Evolutionary conservation across 169 alveolate species (phyloP).

Genomic region (Amoebophrya sp.): DNA sequence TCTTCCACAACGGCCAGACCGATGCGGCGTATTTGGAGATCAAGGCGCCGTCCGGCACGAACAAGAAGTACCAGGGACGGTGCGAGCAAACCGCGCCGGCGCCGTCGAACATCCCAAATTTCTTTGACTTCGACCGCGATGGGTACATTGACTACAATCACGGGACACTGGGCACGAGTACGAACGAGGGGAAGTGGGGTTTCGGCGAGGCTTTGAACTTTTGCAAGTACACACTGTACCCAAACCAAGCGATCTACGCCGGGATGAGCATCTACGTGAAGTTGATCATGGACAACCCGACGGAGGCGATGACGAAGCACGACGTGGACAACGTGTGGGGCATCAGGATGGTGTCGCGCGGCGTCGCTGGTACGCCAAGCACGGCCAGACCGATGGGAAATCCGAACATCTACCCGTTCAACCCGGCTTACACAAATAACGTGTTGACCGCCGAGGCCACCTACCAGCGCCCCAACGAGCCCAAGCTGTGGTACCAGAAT

Average conservation of each 20-base stretch:
- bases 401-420: too few relatives aligned
- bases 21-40: not conserved
- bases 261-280: not conserved
- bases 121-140: not conserved
- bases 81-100: not conserved
- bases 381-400: too few relatives aligned
- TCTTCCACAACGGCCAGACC: not conserved
- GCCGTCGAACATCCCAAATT: not conserved
- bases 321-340: not conserved
- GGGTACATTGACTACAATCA: slow-evolving; percentile 10
- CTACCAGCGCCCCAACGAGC: not conserved
- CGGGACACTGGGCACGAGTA: not conserved
- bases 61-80: not conserved
- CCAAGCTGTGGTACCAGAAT: not conserved
- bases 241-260: not conserved
- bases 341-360: not conserved
- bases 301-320: not conserved
- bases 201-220: not conserved
- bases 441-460: not conserved
- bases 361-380: too few relatives aligned
- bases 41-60: not conserved
- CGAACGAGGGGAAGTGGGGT: not conserved
- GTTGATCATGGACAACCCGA: not conserved
- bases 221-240: not conserved
- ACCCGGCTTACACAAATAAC: not conserved